phyloP scores from a whole-genome alignment of 495 filamentous ascomycete species.

The Aspergillus steynii region DNA sequence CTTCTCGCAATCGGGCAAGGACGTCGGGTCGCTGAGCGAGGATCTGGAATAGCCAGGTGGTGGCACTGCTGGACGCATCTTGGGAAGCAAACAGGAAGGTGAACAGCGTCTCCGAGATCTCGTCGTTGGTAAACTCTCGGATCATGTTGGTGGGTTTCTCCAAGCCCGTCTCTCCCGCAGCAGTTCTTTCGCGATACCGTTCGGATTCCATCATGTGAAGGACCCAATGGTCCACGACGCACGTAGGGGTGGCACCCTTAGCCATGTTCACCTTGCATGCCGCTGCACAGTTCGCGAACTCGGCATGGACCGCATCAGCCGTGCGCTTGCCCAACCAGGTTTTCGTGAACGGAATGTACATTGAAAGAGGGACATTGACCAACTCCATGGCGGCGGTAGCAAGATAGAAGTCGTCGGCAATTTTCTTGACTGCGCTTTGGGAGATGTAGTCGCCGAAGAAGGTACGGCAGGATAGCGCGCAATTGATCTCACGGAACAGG shows the following conservation, averaged over 20 bases:
- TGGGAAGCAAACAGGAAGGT: constrained; percentile 97
- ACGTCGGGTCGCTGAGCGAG: constrained; percentile 88
- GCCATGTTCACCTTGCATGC: constrained; percentile 87
- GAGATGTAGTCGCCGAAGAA: constrained; percentile 47
- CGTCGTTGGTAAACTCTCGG: constrained; percentile 80
- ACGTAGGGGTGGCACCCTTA: constrained; percentile 73
- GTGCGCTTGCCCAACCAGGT: constrained; percentile 91
- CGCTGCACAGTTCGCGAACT: constrained; percentile 83
- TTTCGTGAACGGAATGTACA: constrained; percentile 93
- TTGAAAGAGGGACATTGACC: constrained; percentile 80
- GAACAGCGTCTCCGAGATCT: constrained; percentile 89
- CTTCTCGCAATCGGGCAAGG: constrained; percentile 76
- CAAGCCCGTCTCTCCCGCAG: constrained; percentile 60
- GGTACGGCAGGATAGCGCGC: constrained; percentile 77
- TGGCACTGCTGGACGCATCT: constrained; percentile 87
- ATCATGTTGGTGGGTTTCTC: constrained; percentile 78
- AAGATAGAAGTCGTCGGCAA: constrained; percentile 91
- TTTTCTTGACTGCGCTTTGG: constrained; percentile 73
- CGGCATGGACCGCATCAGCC: constrained; percentile 78
- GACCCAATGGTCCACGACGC: constrained; percentile 91
- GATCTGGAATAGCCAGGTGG: constrained; percentile 89
- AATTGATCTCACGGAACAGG: constrained; percentile 87
- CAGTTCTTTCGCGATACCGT: constrained; percentile 63
- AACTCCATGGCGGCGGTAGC: constrained; percentile 91
- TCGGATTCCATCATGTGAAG: constrained; percentile 78